A percentile compares a stretch with the other conserved stretches of the same genome.
phyloP scores from a whole-genome alignment of 2,329 filamentous ascomycete genomes.

The Magnaporthiopsis rhizophila region DNA sequence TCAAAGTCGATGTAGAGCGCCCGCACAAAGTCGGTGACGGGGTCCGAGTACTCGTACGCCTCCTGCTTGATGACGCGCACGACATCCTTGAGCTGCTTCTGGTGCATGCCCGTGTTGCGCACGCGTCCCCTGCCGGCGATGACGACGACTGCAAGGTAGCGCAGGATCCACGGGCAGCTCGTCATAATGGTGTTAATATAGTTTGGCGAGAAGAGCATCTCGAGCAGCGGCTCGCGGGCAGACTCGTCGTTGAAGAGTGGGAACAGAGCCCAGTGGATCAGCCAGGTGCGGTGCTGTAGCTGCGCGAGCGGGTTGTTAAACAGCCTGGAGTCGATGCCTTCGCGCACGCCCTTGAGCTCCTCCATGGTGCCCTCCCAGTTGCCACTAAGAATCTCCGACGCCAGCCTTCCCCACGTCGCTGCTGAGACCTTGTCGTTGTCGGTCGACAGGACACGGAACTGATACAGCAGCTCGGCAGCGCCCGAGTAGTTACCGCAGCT shows the following conservation, averaged over 20 bases:
- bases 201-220: conserved; percentile 92
- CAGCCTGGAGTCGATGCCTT: conserved; percentile 86
- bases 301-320: conserved; percentile 96
- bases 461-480: conserved; percentile 88
- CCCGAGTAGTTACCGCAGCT: conserved; percentile 89
- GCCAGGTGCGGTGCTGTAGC: conserved; percentile 91
- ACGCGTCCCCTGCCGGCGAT: conserved; percentile 82
- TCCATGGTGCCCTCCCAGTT: conserved; percentile 94
- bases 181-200: conserved; percentile 99
- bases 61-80: conserved; percentile 94
- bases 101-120: conserved; percentile 78
- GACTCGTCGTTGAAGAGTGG: conserved; percentile 97
- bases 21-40: conserved; percentile 92
- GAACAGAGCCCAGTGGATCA: conserved; percentile 98
- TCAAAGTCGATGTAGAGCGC: conserved; percentile 94
- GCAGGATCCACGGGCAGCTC: conserved; percentile 89
- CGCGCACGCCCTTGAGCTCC: conserved; percentile 83
- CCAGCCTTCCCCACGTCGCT: conserved; percentile 96
- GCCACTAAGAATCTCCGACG: conserved; percentile 86
- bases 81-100: conserved; percentile 98
- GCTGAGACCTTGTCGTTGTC: conserved; percentile 96
- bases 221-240: conserved; percentile 82
- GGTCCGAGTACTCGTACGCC: conserved; percentile 94
- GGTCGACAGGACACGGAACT: conserved; percentile 95
- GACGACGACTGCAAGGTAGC: conserved; percentile 88